Base-by-base conservation (phyloP, 2,329 filamentous ascomycete species). In the Cercospora sp. region DNA sequence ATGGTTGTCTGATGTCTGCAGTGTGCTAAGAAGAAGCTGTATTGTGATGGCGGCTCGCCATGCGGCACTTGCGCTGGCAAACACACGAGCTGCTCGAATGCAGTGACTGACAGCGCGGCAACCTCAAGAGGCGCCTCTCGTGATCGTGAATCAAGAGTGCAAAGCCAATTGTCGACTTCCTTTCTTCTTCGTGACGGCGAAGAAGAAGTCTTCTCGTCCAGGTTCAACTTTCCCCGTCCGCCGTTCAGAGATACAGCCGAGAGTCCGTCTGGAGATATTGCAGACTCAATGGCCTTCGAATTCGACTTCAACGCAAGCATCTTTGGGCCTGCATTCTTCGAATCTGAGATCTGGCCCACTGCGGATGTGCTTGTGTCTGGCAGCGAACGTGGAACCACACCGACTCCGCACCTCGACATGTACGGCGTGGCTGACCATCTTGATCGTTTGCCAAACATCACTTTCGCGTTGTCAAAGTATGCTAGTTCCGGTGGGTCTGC, bases 191-290 rank as follows among this genome's bases (percentile, higher is more conserved):
- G 60, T 10, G 65, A 67, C 42, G 51, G 40, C 9, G 60, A 67
- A 33, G 65, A 67, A 51, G 65, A 63, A n/a, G 60, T 67, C 7
- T 67, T 67, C 53, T 59, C 65, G 10, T 53, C 65, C 33, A 40
- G 51, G 13, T 67, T 67, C 60, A 67, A 67, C 18, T 67, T 67
- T n/a, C 60, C 65, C n/a, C 60, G 53, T 20, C 60, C 33, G n/a
- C 48, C 51, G 1, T 30, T n/a, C 5, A 45, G 51, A 28, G 26
- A 57, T 6, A 63, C 36, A 5, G 51, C 65, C 30, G 42, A 51
- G 9, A 53, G 36, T 33, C 12, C 18, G 13, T 23, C 31, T 20
- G 36, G 53, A 13, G 6, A 42, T 13, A 28, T 20, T 10, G 18
- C 55, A 18, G 31, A 33, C 7, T 48, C 30, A 18, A 33, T 42